Percentiles rank a stretch among this genome's conserved stretches.
These are phyloP conservation scores for Oryza meridionalis DNA, from an alignment of 176 grass and related monocot genomes.

Conservation along the genomic window DNA sequence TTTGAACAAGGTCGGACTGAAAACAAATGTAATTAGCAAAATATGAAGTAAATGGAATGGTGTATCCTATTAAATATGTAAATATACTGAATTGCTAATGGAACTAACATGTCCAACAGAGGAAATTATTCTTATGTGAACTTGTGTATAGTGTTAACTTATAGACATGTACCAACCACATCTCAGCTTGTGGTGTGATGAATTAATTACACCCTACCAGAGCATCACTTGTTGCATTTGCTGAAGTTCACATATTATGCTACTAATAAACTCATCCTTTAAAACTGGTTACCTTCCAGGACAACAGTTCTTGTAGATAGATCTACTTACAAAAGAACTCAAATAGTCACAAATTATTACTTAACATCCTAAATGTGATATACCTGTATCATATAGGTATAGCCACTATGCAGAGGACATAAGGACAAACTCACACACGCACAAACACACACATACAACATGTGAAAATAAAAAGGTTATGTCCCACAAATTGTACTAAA, in stretches of 20 bases:
- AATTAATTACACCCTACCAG: not conserved
- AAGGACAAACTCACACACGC: not conserved
- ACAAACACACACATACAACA: not conserved
- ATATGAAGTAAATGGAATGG: not conserved
- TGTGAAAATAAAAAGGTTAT: slow-evolving; percentile 11
- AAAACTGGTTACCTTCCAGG: not conserved
- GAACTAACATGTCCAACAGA: not conserved
- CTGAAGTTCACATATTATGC: not conserved
- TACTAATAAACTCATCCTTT: slow-evolving; percentile 1
- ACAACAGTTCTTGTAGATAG: not conserved
- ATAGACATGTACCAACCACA: not conserved
- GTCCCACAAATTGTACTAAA: not conserved
- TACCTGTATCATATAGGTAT: no score
- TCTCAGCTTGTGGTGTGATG: not conserved
- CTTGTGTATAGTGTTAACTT: not conserved
- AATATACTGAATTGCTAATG: slow-evolving; percentile 17
- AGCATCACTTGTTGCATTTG: not conserved
- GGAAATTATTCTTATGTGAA: not conserved
- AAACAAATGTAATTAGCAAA: slow-evolving; percentile 29
- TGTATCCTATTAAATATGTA: not conserved
- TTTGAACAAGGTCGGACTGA: slow-evolving; percentile 54
- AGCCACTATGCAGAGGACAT: not conserved
- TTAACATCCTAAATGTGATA: no score
- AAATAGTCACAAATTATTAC: no score
- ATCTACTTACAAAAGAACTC: not conserved